phyloP scores from a whole-genome alignment of 495 filamentous ascomycete species.

The Annulohypoxylon stygium region DNA sequence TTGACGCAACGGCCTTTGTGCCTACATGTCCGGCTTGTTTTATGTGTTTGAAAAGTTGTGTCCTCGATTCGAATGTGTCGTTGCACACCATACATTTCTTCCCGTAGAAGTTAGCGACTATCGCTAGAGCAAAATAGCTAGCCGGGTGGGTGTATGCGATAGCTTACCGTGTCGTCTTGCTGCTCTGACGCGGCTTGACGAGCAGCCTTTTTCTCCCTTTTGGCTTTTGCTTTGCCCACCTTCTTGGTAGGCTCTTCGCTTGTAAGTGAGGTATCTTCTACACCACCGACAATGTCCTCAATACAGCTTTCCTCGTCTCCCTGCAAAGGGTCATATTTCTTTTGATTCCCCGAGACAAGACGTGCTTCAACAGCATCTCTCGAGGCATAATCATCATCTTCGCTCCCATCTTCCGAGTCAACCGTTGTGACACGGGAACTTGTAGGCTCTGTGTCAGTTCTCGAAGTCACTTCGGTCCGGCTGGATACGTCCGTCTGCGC shows the following conservation, averaged over 20 bases:
- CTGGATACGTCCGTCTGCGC: constrained; percentile 10
- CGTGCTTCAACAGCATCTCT: constrained; percentile 57
- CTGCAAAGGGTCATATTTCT: background rate
- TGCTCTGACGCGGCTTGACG: constrained; percentile 62
- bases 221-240: constrained; percentile 89
- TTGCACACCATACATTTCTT: constrained; percentile 72
- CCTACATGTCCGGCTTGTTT: constrained; percentile 72
- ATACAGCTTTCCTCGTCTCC: constrained; percentile 15
- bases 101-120: constrained; percentile 3
- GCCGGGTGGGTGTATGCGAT: background rate
- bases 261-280: constrained; percentile 38
- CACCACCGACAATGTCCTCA: constrained; percentile 9
- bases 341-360: constrained; percentile 33
- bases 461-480: constrained; percentile 16
- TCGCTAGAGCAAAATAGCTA: constrained; percentile 1
- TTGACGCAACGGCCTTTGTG: constrained; percentile 52
- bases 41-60: constrained; percentile 80
- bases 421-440: constrained; percentile 12
- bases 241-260: constrained; percentile 58
- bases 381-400: constrained; percentile 62
- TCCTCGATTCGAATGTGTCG: constrained; percentile 73
- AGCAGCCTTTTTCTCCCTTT: constrained; percentile 83
- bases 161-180: constrained; percentile 55
- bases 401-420: constrained; percentile 33
- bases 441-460: constrained; percentile 15